Percentiles rank a stretch among this genome's conserved stretches.
Evolutionary conservation across 2,329 filamentous ascomycete genomes (phyloP).

Genomic region (Neofusicoccum parvum): DNA sequence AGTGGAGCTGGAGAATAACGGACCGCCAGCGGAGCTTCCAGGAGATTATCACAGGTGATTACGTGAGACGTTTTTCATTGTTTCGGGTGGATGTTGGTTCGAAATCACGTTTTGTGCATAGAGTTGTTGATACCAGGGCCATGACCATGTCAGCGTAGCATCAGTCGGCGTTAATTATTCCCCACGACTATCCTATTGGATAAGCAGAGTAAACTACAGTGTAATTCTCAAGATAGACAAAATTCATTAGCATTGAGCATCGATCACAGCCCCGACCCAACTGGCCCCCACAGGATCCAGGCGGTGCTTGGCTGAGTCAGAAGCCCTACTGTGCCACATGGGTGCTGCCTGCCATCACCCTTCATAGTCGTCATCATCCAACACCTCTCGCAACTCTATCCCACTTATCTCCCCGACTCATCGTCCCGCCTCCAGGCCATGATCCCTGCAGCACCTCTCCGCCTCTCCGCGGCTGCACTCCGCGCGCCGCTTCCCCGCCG

Average conservation of each 20-base stretch:
- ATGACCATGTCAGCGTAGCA: neutral
- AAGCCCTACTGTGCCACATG: neutral
- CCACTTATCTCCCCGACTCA: neutral
- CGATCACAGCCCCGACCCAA: neutral
- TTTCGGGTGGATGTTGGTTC: neutral
- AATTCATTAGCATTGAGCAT: too few relatives aligned
- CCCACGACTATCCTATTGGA: too few relatives aligned
- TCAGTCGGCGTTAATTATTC: neutral
- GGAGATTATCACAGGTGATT: neutral
- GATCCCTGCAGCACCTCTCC: neutral
- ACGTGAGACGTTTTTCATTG: neutral
- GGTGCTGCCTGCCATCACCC: too few relatives aligned
- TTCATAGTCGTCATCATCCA: neutral
- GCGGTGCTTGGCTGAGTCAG: neutral
- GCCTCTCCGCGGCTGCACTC: neutral
- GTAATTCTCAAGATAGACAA: too few relatives aligned
- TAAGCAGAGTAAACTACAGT: too few relatives aligned
- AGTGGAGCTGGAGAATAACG: neutral
- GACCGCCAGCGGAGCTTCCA: neutral
- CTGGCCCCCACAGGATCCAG: neutral
- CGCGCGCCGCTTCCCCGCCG: neutral
- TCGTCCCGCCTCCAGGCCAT: neutral
- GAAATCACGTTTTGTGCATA: neutral
- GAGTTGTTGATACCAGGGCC: too few relatives aligned
- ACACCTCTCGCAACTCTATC: neutral